phyloP scores from a whole-genome alignment of 768 basidiomycete species.

The Calocera cornea region DNA sequence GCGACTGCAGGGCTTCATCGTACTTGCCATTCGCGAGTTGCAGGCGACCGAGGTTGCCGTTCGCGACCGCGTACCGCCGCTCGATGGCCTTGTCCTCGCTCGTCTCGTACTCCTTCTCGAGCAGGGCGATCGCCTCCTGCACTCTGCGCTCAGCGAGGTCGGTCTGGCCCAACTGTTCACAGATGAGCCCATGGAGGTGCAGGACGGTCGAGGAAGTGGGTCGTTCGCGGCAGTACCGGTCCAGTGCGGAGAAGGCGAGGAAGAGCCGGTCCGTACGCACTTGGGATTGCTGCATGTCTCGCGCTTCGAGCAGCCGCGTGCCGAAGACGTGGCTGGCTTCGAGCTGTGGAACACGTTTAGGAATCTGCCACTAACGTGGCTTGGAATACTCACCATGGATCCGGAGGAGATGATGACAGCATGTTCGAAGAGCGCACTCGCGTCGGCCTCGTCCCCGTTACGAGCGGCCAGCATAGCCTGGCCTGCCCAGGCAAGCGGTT shows the following conservation, averaged over 20 bases:
- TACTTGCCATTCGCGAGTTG: conserved; percentile 48
- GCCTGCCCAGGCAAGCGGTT: conserved; percentile 78
- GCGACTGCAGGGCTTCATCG: conserved; percentile 48
- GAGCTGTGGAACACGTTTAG: neutral
- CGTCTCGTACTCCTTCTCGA: conserved; percentile 84
- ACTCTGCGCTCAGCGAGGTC: conserved; percentile 47
- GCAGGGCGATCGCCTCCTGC: conserved; percentile 45
- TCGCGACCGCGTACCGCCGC: conserved; percentile 63
- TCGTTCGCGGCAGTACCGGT: conserved; percentile 53
- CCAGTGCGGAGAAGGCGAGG: conserved; percentile 68
- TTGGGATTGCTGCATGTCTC: conserved; percentile 16
- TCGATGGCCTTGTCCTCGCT: conserved; percentile 70
- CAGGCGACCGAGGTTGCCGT: conserved; percentile 67
- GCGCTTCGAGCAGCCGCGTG: conserved; percentile 19
- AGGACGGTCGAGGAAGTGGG: conserved; percentile 61
- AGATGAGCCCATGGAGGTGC: conserved; percentile 73
- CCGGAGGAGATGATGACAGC: conserved; percentile 45
- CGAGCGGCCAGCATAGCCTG: conserved; percentile 34
- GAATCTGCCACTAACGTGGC: neutral
- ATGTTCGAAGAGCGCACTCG: conserved; percentile 57
- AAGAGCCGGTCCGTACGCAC: conserved; percentile 38
- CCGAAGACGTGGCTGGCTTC: conserved; percentile 2
- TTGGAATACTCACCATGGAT: conserved; percentile 37
- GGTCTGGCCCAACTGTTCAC: conserved; percentile 65
- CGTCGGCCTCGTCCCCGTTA: conserved; percentile 38